Base-by-base conservation (phyloP, 192 early-diverging fungal species). In the Chytriomyces confervae region DNA sequence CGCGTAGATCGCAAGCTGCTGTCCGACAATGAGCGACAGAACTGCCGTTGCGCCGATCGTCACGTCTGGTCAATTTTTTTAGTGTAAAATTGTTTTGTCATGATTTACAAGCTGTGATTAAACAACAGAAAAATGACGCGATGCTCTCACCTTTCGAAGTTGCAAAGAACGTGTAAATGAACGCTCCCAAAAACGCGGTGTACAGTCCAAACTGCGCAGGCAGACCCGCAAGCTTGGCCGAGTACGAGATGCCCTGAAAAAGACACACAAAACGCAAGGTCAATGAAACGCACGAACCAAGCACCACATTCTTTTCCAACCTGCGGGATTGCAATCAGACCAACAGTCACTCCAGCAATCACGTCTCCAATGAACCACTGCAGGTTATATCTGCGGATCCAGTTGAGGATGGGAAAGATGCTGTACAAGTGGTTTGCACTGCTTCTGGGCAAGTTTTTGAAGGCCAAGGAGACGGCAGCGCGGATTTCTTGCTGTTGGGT, bases 21-120 rank as follows among this genome's bases (percentile, higher is more conserved):
- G 89, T 44, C 93, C 91, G 74, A 91, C 84, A 36, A 95, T 77
- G 29, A 91, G 89, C 27, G 93, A 94, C 73, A 94, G 88, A 48
- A 97, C 93, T 18, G 95, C 90, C 1, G 91, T 91, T 0, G 91
- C 84, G 3, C 94, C 93, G 63, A 93, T 91, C 7, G 91, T 93
- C 46, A 92, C 84, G 67, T 86, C 82, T 43, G 13, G 45, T 1
- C 66, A 18, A 9, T 10, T 75, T 8, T 11, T 36, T 36, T 36
- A n/a, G n/a, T n/a, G n/a, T n/a, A n/a, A n/a, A 60, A 60, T 60
- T 0, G 2, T n/a, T 18, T 60, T n/a, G 65, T 18, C 0, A 60
- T 60, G 57, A 23, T n/a, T 60, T 60, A 23, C 16, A 60, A 23
- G 16, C 20, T 60, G 57, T n/a, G 20, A 60, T 60, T 23, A n/a